Percentiles rank a stretch among this genome's conserved stretches.
phyloP scores from a whole-genome alignment of 2,329 filamentous ascomycete species.

The Cladophialophora exuberans region DNA sequence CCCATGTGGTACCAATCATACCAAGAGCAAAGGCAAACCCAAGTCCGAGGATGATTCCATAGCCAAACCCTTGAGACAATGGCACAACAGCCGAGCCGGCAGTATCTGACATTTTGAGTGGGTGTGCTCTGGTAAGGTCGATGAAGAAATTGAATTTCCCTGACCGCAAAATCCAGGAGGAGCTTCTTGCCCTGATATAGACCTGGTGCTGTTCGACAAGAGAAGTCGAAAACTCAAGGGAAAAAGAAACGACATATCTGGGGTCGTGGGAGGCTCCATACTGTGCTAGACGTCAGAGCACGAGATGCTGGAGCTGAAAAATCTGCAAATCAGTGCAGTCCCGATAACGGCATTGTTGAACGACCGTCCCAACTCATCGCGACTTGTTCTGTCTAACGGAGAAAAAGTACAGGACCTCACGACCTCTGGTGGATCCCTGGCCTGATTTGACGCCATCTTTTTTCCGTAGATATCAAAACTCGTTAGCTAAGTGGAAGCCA shows the following conservation, averaged over 20 bases:
- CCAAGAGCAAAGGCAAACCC: slow-evolving; percentile 74
- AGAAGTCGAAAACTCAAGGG: neutral
- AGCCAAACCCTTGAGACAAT: slow-evolving; percentile 61
- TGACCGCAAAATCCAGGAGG: neutral
- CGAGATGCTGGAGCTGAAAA: slow-evolving; percentile 11
- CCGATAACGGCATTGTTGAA: slow-evolving; percentile 17
- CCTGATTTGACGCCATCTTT: slow-evolving; percentile 1
- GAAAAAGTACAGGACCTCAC: too few relatives aligned
- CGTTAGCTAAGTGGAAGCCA: slow-evolving; percentile 16
- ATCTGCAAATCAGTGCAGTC: neutral
- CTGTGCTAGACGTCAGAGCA: neutral
- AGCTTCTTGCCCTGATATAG: neutral
- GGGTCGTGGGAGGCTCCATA: slow-evolving; percentile 14
- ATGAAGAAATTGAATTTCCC: neutral
- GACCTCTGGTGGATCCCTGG: neutral
- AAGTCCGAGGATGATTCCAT: slow-evolving; percentile 76
- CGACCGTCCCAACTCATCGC: neutral
- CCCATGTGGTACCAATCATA: slow-evolving; percentile 74
- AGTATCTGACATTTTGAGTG: slow-evolving; percentile 18
- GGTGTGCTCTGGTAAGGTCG: neutral
- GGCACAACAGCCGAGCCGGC: slow-evolving; percentile 22
- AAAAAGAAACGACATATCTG: slow-evolving; percentile 6
- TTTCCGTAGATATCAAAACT: slow-evolving; percentile 3
- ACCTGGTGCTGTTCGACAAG: neutral
- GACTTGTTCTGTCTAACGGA: too few relatives aligned